Evolutionary conservation across 129 eudicot species (phyloP), one percentile per base, ranked within the genome.

Genomic region (Dittrichia graveolens): DNA sequence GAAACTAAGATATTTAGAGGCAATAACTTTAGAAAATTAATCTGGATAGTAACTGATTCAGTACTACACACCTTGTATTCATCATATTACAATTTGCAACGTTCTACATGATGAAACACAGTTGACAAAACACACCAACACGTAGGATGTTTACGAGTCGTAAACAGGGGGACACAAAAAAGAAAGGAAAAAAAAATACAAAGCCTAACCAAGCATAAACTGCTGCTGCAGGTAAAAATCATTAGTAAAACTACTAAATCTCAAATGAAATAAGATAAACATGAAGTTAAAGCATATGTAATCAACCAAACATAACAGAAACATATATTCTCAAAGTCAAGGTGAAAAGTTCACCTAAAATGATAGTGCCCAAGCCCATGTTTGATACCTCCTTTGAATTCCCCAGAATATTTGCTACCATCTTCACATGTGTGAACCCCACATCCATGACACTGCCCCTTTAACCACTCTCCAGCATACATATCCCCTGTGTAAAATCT

Each of bases 361-460:
- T 86, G 93, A 79, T 91, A 91, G 71, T 84, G 85, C 2, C 97
- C 97, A 78, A 91, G 87, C 49, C 97, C 97, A 72, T 91, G 97
- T 42, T 91, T 91, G 15, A 91, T 81, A 0, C 93, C 97, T 52
- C 79, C 76, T 74, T 85, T 91, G 50, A 91, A 91, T 41, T 91
- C 93, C 0, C 97, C 97, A 39, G 83, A 40, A 69, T 75, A 91
- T 49, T 84, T 84, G 46, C 97, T 91, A 10, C 96, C 97, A 81
- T 91, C 97, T 34, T 83, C 86, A 64, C 97, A 91, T 4, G 85
- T 80, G 61, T 91, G 97, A 12, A 79, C 87, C 2, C 97, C 96
- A 81, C 80, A 65, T 0, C 97, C 97, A 68, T 88, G 96, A 40
- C 89, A 84, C 79, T 88, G 97, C 15, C 97, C 97, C 50, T 86